Evolutionary conservation across 768 basidiomycete species (phyloP).

Genomic region (Leccinum arenicola): DNA sequence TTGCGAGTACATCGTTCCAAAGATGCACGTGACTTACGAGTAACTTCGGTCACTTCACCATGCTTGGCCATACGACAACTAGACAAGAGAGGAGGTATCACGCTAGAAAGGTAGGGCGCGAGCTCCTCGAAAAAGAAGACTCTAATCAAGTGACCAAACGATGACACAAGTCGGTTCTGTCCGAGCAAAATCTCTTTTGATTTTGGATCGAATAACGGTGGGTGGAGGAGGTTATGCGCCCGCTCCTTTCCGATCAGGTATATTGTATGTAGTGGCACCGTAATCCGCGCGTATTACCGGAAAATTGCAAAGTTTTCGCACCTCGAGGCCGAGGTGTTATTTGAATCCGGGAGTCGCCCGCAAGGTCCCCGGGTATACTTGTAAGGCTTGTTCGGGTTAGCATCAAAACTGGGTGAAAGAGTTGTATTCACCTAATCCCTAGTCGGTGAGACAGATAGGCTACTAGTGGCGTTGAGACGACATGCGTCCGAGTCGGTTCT

Average conservation of each 20-base stretch:
- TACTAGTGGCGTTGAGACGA: no score
- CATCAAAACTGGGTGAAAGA: background rate
- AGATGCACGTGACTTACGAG: constrained; percentile 37
- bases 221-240: background rate
- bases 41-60: constrained; percentile 49
- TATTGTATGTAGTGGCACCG: background rate
- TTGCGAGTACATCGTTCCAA: background rate
- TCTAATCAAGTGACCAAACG: constrained; percentile 1
- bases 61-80: constrained; percentile 85
- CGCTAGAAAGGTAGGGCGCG: constrained; percentile 77
- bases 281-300: constrained; percentile 9
- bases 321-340: constrained; percentile 2
- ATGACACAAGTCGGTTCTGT: constrained; percentile 2
- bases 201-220: background rate
- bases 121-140: constrained; percentile 57
- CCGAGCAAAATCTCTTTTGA: constrained; percentile 25
- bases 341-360: background rate
- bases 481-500: no score
- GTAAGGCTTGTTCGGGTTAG: background rate
- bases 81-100: constrained; percentile 80
- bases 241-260: constrained; percentile 10
- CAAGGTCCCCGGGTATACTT: background rate
- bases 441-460: background rate
- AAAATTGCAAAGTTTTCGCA: constrained; percentile 7
- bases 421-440: background rate